Evolutionary conservation across 2,329 filamentous ascomycete genomes (phyloP).

Genomic region (Niveomyces coronatus): DNA sequence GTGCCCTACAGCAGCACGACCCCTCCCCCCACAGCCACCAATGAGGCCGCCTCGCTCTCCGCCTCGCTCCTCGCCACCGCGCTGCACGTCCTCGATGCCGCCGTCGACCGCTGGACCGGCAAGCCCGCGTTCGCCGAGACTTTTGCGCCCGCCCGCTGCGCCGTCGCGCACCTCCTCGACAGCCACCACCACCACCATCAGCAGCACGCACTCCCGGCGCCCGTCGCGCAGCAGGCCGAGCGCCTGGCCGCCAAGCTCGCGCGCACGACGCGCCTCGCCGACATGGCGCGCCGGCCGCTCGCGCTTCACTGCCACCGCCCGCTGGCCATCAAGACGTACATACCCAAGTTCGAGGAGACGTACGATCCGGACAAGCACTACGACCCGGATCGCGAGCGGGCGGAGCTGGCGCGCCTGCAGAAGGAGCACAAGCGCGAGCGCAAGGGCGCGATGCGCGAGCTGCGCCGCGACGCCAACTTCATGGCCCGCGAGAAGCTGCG

Average conservation of each 20-base stretch:
- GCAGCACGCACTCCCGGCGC: conserved; percentile 36
- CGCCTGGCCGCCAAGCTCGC: conserved; percentile 37
- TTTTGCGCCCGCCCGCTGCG: conserved; percentile 52
- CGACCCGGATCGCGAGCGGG: conserved; percentile 85
- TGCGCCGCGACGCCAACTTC: conserved; percentile 92
- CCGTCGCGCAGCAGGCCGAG: conserved; percentile 29
- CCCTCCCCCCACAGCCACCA: conserved; percentile 16
- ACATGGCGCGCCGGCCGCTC: conserved; percentile 62
- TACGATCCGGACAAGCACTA: conserved; percentile 97
- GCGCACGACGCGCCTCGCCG: conserved; percentile 49
- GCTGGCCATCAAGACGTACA: conserved; percentile 73
- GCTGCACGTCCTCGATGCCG: conserved; percentile 53
- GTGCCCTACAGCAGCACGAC: conserved; percentile 26
- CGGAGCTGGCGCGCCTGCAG: conserved; percentile 73
- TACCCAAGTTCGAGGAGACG: conserved; percentile 92
- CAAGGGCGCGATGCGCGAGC: conserved; percentile 88
- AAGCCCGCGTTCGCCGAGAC: conserved; percentile 71
- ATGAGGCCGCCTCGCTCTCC: conserved; percentile 30
- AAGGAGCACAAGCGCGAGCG: conserved; percentile 89
- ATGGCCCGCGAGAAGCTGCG: conserved; percentile 81
- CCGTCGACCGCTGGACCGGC: conserved; percentile 62
- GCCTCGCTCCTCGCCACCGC: conserved; percentile 52
- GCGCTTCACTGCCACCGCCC: conserved; percentile 83
- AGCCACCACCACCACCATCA: conserved; percentile 39
- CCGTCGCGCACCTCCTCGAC: conserved; percentile 51